These are phyloP conservation scores for Eimeria praecox DNA, from an alignment of 169 alveolate genomes.

Conservation along the genomic window DNA sequence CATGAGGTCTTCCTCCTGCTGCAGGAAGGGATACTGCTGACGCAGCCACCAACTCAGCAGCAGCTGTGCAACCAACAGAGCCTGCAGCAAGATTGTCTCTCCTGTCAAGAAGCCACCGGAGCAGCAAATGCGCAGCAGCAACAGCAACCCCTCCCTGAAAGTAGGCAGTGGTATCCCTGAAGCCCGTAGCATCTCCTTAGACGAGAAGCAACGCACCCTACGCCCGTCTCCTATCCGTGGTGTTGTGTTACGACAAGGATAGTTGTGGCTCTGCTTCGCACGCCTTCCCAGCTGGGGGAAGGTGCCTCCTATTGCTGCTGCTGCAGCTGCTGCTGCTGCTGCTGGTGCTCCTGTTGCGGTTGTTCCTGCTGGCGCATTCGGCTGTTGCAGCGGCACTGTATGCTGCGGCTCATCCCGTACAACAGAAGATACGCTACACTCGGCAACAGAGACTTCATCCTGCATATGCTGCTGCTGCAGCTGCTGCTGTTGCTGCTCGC, in stretches of 20 bases:
- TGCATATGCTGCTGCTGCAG: conserved; percentile 73
- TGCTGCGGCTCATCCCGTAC: conserved; percentile 43
- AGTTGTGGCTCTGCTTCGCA: conserved; percentile 54
- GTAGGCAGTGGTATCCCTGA: conserved; percentile 77
- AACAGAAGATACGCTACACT: conserved; percentile 28
- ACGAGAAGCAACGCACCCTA: conserved; percentile 81
- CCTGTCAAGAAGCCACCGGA: conserved; percentile 75
- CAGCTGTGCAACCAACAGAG: conserved; percentile 72
- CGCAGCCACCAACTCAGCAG: conserved; percentile 79
- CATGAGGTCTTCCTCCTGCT: conserved; percentile 67
- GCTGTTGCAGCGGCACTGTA: conserved; percentile 48
- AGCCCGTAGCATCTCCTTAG: conserved; percentile 82
- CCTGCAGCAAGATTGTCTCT: conserved; percentile 66
- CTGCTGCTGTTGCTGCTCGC: conserved; percentile 61
- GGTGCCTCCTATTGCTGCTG: conserved; percentile 29
- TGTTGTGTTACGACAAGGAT: conserved; percentile 73
- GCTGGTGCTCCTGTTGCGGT: conserved; percentile 5
- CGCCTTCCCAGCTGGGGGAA: conserved; percentile 46
- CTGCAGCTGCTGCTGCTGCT: conserved; percentile 59
- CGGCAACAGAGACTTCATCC: conserved; percentile 62
- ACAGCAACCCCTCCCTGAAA: conserved; percentile 71
- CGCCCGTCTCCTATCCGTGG: conserved; percentile 81
- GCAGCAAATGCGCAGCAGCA: conserved; percentile 65
- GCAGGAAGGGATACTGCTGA: conserved; percentile 75
- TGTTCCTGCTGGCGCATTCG: not conserved